Base-by-base conservation (phyloP, 2,329 filamentous ascomycete genomes). In the Talaromyces sp. region DNA sequence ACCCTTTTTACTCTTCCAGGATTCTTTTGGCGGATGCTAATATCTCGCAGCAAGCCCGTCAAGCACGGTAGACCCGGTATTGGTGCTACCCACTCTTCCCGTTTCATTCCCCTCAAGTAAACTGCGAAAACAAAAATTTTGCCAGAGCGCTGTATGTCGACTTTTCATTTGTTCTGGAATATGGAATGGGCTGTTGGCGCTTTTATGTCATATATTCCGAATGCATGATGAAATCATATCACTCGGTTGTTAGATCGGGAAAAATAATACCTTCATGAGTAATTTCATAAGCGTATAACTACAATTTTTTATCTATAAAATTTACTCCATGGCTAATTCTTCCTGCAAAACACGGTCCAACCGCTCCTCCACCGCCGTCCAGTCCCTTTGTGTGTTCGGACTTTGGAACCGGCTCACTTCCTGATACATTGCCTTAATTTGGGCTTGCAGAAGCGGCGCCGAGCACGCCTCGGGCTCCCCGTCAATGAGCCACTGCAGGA, bases 81-180 rank as follows among this genome's bases (percentile, higher is more conserved):
- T 78, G 94, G 94, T 95, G 94, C 94, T 77, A 99, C 94, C 74
- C 92, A 99, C 90, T 97, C 93, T 85, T 99, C 94, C 82, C 92
- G 94, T 88, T 99, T 99, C 90, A 99, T 99, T 86, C 94, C 94
- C 81, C 90, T 99, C 81, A 99, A 99, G 87, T 97, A 97, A 87
- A 82, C 69, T 70, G 70, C 46, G 21, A 56, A 55, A 24, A 24
- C 9, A 24, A 24, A 19, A 26, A 46, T 6, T 12, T 19, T 53
- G 24, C 48, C 46, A 59, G 48, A 41, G 32, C 46, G 60, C 52
- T 56, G 55, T 58, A 29, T 59, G 54, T 59, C 57, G 53, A 56
- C 48, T 59, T 59, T 59, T 62, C 57, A 59, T 62, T 56, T 62
- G 54, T 62, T 59, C 59, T 57, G 55, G 59, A 61, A 61, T 55